phyloP scores from a whole-genome alignment of 2,329 filamentous ascomycete species.

The Epichloe coenophiala region DNA sequence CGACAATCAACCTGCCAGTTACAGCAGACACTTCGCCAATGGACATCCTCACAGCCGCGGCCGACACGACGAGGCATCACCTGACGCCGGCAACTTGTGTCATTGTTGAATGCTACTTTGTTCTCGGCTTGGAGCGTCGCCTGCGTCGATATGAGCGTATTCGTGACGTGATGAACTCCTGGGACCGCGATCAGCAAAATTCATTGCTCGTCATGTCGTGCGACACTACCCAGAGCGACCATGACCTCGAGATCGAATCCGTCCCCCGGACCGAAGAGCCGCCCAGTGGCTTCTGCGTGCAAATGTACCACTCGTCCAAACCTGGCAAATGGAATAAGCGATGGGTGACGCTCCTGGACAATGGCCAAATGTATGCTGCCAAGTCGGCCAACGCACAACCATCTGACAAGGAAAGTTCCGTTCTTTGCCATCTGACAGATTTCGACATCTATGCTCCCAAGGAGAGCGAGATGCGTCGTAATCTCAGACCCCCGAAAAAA shows the following conservation, averaged over 20 bases:
- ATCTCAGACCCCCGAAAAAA: conserved; percentile 77
- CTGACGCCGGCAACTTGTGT: conserved; percentile 55
- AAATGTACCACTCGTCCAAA: conserved; percentile 68
- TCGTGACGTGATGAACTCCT: conserved; percentile 81
- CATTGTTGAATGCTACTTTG: conserved; percentile 63
- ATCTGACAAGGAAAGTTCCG: conserved; percentile 51
- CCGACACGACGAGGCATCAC: conserved; percentile 45
- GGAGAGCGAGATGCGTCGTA: conserved; percentile 50
- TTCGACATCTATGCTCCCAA: conserved; percentile 83
- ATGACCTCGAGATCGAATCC: conserved; percentile 50
- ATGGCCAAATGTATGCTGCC: conserved; percentile 58
- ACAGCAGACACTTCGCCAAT: conserved; percentile 59
- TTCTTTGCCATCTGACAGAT: conserved; percentile 75
- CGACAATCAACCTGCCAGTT: conserved; percentile 57
- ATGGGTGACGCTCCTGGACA: conserved; percentile 57
- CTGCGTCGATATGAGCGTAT: conserved; percentile 77
- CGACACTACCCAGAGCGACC: conserved; percentile 38
- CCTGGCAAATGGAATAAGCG: conserved; percentile 83
- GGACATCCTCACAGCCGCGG: conserved; percentile 58
- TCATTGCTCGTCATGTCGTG: conserved; percentile 53
- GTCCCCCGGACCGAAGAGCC: conserved; percentile 42
- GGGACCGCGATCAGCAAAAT: conserved; percentile 73
- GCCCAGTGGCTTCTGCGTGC: conserved; percentile 53
- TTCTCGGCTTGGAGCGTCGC: conserved; percentile 67
- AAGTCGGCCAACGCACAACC: conserved; percentile 53